Percentiles rank a stretch among this genome's conserved stretches.
phyloP scores from a whole-genome alignment of 179 eudicot genomes.

The Amaranthus tricolor region DNA sequence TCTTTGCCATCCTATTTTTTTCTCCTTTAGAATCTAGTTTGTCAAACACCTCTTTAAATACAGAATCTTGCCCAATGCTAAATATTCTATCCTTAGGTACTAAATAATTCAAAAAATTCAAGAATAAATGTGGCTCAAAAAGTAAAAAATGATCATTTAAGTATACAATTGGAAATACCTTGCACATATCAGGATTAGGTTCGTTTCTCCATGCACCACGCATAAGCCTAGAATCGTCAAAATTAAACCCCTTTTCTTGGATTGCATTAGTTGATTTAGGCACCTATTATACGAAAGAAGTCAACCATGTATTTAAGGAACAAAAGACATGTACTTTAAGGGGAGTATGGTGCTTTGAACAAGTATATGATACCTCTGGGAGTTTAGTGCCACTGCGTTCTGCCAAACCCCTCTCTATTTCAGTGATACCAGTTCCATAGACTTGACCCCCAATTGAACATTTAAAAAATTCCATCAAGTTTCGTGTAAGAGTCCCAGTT shows the following conservation, averaged over 20 bases:
- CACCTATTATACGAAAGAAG: conserved; percentile 37
- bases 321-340: not conserved
- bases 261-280: conserved; percentile 50
- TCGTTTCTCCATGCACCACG: conserved; percentile 98
- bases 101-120: not conserved
- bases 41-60: no score
- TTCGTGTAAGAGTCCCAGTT: conserved; percentile 97
- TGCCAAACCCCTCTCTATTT: conserved; percentile 86
- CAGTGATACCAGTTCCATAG: conserved; percentile 95
- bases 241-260: conserved; percentile 94
- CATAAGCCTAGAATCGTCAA: conserved; percentile 91
- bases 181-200: conserved; percentile 89
- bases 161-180: conserved; percentile 39
- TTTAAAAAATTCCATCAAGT: conserved; percentile 98
- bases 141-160: not conserved
- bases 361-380: conserved; percentile 45
- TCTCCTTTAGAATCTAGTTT: no score
- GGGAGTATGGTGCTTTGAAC: not conserved
- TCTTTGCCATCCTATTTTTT: no score
- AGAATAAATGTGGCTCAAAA: not conserved
- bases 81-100: not conserved
- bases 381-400: conserved; percentile 59
- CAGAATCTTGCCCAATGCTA: not conserved
- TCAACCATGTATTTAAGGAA: conserved; percentile 14
- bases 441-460: conserved; percentile 94